A percentile compares a stretch with the other conserved stretches of the same genome.
These are phyloP conservation scores for Xerocomellus amylosporus DNA, from an alignment of 768 basidiomycete species.

Conservation along the genomic window DNA sequence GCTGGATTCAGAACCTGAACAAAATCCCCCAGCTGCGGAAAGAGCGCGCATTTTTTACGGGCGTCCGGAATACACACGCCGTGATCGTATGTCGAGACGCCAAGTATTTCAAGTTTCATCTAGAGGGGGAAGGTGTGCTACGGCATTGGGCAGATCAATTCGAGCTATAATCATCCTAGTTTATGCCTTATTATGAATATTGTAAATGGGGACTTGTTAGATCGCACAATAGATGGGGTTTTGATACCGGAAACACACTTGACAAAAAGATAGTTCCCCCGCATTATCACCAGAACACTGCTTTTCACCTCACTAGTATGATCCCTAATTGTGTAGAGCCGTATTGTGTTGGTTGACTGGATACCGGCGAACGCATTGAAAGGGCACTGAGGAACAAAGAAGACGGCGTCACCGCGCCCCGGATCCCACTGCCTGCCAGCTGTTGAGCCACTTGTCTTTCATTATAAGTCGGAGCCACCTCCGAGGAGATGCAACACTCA, in stretches of 20 bases:
- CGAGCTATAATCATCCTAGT: conserved; percentile 31
- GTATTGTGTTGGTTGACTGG: conserved; percentile 13
- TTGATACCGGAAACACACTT: no score
- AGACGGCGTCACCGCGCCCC: not conserved
- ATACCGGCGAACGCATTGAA: conserved; percentile 1
- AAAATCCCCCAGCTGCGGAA: conserved; percentile 66
- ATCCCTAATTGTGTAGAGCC: not conserved
- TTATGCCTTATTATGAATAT: no score
- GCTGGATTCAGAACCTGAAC: conserved; percentile 61
- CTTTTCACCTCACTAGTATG: not conserved
- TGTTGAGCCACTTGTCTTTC: not conserved
- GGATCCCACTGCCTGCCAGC: not conserved
- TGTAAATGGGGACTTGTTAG: no score
- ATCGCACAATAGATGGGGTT: no score
- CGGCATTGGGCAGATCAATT: conserved; percentile 72
- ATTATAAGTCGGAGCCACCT: conserved; percentile 9
- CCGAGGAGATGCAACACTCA: not conserved
- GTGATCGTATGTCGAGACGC: conserved; percentile 69
- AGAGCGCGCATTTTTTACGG: conserved; percentile 61
- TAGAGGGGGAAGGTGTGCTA: conserved; percentile 61
- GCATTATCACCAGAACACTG: not conserved
- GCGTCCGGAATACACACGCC: conserved; percentile 64
- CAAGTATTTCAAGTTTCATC: conserved; percentile 55
- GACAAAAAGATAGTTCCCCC: conserved; percentile 6
- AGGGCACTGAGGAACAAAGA: conserved; percentile 6